Base-by-base conservation (phyloP, 1,284 basidiomycete genomes). In the Malassezia cuniculi region DNA sequence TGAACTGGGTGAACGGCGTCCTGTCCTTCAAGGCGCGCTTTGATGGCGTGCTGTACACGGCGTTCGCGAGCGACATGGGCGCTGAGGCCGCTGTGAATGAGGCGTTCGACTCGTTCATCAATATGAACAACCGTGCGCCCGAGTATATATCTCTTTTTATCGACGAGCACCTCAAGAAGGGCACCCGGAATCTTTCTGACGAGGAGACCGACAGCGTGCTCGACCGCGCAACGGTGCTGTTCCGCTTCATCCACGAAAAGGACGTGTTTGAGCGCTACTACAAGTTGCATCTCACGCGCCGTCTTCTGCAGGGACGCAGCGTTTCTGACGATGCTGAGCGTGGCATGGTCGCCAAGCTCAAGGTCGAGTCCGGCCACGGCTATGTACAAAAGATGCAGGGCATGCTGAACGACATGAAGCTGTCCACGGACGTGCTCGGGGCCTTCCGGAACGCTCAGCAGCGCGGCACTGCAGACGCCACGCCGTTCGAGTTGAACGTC, bases 261-360 rank as follows among this genome's bases (percentile, higher is more conserved):
- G 93, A 99, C 66, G 78, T 89, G 16, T 99, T 99, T 62, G 93
- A 99, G 69, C 77, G 85, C 17, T 97, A 97, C 70, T 99, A 97
- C 73, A 97, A 97, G 71, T 76, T 76, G 16, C 93, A 97, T 66
- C 78, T 99, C 14, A 85, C 90, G 8, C 86, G 89, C 64, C 82
- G 93, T 27, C 72, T 99, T 7, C 75, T 97, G 20, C 76, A 79
- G 29, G 79, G 78, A 9, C 79, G 86, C 14, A 90, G 85, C 20
- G 80, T 89, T 2, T 90, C 85, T 1, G 93, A 97, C 62, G 93
- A 99, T 68, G 90, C 93, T 2, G 93, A 99, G 68, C 80, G 85
- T 36, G 85, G 84, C 41, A 95, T 99, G 90, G 77, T 99, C 10
- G 82, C 86, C 35, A 97, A 95, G 71, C 79, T 99, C 64, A 97